Evolutionary conservation across 768 basidiomycete species (phyloP).

Genomic region (Pleurotus pulmonarius): DNA sequence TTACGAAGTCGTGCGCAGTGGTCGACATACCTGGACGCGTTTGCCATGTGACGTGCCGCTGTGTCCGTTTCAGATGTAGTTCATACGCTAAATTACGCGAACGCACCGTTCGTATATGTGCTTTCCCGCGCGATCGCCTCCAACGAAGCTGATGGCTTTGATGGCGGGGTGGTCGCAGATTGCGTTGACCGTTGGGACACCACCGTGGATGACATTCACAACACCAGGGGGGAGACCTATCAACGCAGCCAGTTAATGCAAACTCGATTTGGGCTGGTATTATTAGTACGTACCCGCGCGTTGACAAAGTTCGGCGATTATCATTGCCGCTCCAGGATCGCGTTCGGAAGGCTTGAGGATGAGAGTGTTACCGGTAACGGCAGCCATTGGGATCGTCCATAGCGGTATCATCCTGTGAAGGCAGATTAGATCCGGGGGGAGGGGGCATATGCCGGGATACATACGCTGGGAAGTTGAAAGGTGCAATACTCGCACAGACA

Average conservation of each 20-base stretch:
- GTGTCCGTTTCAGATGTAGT: conserved; percentile 8
- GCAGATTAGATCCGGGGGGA: conserved; percentile 1
- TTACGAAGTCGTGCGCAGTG: background rate
- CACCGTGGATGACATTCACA: conserved; percentile 89
- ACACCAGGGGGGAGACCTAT: conserved; percentile 84
- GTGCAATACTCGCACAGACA: conserved; percentile 79
- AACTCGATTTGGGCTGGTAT: background rate
- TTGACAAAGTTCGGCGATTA: conserved; percentile 92
- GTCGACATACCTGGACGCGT: conserved; percentile 62
- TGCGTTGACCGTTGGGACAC: conserved; percentile 84
- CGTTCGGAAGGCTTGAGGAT: conserved; percentile 95
- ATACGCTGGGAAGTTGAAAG: conserved; percentile 89
- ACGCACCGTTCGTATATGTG: conserved; percentile 86
- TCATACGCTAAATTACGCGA: background rate
- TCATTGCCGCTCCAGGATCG: conserved; percentile 96
- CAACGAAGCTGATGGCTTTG: conserved; percentile 95
- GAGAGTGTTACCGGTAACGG: conserved; percentile 89
- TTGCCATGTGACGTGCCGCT: conserved; percentile 87
- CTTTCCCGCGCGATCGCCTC: conserved; percentile 87
- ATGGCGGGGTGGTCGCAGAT: conserved; percentile 92
- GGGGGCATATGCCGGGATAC: conserved; percentile 17
- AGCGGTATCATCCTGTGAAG: conserved; percentile 84
- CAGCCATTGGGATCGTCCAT: conserved; percentile 91
- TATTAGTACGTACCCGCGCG: conserved; percentile 54
- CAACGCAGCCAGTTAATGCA: background rate